Percentiles rank a stretch among this genome's conserved stretches.
phyloP scores from a whole-genome alignment of 345 rosid species.

The Ceriops decandra region DNA sequence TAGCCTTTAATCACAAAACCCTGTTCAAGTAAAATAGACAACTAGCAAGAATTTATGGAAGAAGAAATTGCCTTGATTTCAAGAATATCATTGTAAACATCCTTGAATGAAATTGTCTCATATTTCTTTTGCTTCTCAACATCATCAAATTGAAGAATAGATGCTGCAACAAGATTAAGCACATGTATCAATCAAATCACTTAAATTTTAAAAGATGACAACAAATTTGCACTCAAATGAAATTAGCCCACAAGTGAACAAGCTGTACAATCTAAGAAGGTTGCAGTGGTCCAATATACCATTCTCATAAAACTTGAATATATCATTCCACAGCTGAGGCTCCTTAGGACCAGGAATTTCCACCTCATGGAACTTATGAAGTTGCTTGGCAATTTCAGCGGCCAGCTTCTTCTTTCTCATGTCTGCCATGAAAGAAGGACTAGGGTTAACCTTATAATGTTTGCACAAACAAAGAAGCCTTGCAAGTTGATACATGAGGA shows the following conservation, averaged over 20 bases:
- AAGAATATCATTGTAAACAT: constrained; percentile 56
- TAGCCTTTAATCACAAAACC: background rate
- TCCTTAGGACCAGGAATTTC: constrained; percentile 86
- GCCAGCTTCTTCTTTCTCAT: constrained; percentile 72
- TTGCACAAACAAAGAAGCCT: background rate
- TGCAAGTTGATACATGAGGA: background rate
- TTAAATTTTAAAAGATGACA: background rate
- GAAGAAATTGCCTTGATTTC: constrained; percentile 63
- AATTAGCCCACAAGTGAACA: background rate
- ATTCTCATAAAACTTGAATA: constrained; percentile 76
- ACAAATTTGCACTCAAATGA: background rate
- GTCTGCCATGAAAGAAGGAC: constrained; percentile 39
- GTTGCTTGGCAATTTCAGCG: constrained; percentile 85
- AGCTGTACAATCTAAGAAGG: background rate
- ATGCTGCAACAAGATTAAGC: constrained; percentile 52
- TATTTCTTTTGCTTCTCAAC: constrained; percentile 59
- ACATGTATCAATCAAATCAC: background rate
- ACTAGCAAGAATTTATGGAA: constrained; percentile 6
- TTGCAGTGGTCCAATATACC: constrained; percentile 35
- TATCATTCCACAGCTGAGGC: constrained; percentile 88
- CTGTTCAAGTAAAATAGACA: constrained; percentile 1
- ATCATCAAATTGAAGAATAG: constrained; percentile 64
- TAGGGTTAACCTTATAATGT: background rate
- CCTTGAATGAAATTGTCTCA: constrained; percentile 62
- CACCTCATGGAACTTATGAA: constrained; percentile 71